Conservation (phyloP, 2,329 filamentous ascomycete species). For the Erysiphe pulchra region DNA sequence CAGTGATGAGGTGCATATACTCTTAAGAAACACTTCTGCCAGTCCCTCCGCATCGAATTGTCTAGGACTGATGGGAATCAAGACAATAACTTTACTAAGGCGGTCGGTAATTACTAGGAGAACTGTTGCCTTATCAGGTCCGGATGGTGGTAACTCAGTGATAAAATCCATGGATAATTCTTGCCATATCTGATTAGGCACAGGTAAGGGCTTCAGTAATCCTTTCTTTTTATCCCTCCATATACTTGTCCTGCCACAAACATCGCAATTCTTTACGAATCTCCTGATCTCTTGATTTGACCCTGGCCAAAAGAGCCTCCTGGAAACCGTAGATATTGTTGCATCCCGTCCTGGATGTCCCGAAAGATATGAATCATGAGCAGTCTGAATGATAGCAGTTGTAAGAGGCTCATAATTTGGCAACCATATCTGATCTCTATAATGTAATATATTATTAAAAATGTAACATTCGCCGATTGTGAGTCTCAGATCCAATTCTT, state of each 20-base stretch:
- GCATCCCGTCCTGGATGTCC: conserved; percentile 1
- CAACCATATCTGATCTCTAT: not conserved
- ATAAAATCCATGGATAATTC: no score
- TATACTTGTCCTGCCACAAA: not conserved
- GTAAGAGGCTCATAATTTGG: not conserved
- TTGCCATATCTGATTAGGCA: no score
- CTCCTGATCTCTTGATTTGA: not conserved
- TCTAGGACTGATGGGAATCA: not conserved
- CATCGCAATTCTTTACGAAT: conserved; percentile 1
- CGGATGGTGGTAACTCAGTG: no score
- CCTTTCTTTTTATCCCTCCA: no score
- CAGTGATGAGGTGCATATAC: no score
- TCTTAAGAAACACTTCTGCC: no score
- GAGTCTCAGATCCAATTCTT: not conserved
- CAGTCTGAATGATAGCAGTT: conserved; percentile 1
- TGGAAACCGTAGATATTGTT: not conserved
- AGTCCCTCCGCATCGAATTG: not conserved
- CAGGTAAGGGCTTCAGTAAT: no score
- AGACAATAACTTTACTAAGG: not conserved
- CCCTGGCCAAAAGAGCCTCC: not conserved
- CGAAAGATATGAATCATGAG: not conserved
- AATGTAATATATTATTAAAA: conserved; percentile 1
- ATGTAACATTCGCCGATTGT: not conserved
- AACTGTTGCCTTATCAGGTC: not conserved
- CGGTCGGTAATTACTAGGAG: not conserved